Base-by-base conservation (phyloP, 2,329 filamentous ascomycete species). In the Colletotrichum cereale region DNA sequence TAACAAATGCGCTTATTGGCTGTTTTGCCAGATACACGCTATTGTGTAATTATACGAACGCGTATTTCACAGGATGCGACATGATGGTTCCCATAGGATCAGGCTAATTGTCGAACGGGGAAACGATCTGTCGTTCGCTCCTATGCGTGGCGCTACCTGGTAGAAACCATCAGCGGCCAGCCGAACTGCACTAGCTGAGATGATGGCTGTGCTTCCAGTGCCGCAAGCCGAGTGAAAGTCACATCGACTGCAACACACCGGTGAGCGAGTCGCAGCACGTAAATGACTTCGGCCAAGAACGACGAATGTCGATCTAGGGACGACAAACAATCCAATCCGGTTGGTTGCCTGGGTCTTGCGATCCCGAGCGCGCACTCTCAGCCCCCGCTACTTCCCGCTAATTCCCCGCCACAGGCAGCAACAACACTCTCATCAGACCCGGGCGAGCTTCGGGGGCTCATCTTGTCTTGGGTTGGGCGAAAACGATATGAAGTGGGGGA, bases 341-440 rank as follows among this genome's bases (percentile, higher is more conserved):
- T 7, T 24, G 29, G 10, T 34, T 29, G 14, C n/a, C 40, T 34
- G 2, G 11, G 16, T n/a, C 40, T 14, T 47, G 40, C 34, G 40
- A 60, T 40, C 26, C 40, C 40, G n/a, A 31, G 26, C 7, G 56
- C 36, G n/a, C 56, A 50, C 48, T 6, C 18, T 53, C 16, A 10
- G 48, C 48, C 36, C 34, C 21, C 21, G 11, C 12, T 24, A 5
- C 21, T 21, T 24, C 34, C 21, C 21, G 11, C 12, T 24, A 5
- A 12, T 21, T 24, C 14, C 21, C 58, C 31, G 29, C n/a, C n/a
- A 50, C 44, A 62, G 58, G 58, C 58, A 62, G 58, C 58, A 36
- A 50, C 31, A 29, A 50, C 31, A 29, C 11, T 50, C 10, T 7
- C 42, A n/a, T 36, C 7, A 18, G 24, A n/a, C 40, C 26, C 40